Evolutionary conservation across 768 basidiomycete species (phyloP).

Genomic region (Pisolithus albus): DNA sequence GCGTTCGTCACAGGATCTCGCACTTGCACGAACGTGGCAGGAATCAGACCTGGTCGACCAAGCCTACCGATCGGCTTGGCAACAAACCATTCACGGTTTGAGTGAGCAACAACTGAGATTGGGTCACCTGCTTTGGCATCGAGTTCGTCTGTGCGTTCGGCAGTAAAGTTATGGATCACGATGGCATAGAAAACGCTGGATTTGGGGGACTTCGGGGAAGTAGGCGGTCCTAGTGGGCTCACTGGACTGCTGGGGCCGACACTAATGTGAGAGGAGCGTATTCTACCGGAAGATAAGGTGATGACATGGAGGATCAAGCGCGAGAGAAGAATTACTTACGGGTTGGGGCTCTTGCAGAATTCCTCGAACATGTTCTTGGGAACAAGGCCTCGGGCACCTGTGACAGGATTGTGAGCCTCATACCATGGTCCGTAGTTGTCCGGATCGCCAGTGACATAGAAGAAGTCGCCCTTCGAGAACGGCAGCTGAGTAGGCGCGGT

Average conservation of each 20-base stretch:
- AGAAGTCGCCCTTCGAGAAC: slow-evolving; percentile 94
- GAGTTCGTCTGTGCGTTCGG: slow-evolving; percentile 95
- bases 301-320: slow-evolving; percentile 1
- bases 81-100: slow-evolving; percentile 99
- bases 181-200: slow-evolving; percentile 84
- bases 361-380: slow-evolving; percentile 86
- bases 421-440: slow-evolving; percentile 63
- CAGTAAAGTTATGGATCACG: slow-evolving; percentile 90
- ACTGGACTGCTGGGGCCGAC: slow-evolving; percentile 14
- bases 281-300: slow-evolving; percentile 18
- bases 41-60: slow-evolving; percentile 94
- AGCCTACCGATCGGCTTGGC: slow-evolving; percentile 95
- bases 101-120: slow-evolving; percentile 96
- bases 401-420: slow-evolving; percentile 91
- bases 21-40: slow-evolving; percentile 94
- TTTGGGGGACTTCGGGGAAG: slow-evolving; percentile 30
- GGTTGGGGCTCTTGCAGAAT: slow-evolving; percentile 64
- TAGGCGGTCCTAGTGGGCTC: slow-evolving; percentile 19
- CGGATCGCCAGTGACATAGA: slow-evolving; percentile 83
- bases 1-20: slow-evolving; percentile 85
- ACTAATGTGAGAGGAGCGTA: slow-evolving; percentile 35
- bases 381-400: slow-evolving; percentile 86
- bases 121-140: slow-evolving; percentile 92
- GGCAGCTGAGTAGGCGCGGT: slow-evolving; percentile 78
- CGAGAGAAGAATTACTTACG: slow-evolving; percentile 38